These are phyloP conservation scores for Microsporum audouinii DNA, from an alignment of 2,329 filamentous ascomycete species.

Conservation along the genomic window DNA sequence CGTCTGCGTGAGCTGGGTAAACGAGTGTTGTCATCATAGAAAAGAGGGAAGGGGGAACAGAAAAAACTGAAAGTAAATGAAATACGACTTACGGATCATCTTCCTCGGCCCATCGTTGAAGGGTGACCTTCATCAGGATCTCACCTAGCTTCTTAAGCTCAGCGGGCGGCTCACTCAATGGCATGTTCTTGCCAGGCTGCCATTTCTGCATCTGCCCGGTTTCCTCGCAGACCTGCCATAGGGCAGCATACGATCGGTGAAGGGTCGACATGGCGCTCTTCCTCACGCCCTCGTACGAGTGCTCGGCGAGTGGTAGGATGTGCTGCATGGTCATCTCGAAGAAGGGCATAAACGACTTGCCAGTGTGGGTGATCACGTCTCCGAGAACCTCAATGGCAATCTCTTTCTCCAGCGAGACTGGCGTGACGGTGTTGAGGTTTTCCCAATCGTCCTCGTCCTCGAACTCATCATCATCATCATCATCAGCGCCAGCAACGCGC, in stretches of 20 bases:
- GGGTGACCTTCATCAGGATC: slow-evolving; percentile 71
- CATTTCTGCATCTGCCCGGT: slow-evolving; percentile 67
- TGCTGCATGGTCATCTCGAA: slow-evolving; percentile 80
- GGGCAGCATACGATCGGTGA: slow-evolving; percentile 84
- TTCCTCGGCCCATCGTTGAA: slow-evolving; percentile 80
- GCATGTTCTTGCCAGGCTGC: slow-evolving; percentile 74
- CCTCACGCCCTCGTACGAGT: slow-evolving; percentile 84
- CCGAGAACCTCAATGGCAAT: slow-evolving; percentile 91
- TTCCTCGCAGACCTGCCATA: slow-evolving; percentile 79
- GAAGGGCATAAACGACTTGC: slow-evolving; percentile 67
- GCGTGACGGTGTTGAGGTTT: slow-evolving; percentile 71
- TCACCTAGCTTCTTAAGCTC: slow-evolving; percentile 78
- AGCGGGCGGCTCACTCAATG: slow-evolving; percentile 57
- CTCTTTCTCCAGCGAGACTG: slow-evolving; percentile 90
- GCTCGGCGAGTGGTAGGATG: slow-evolving; percentile 69
- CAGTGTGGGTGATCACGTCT: slow-evolving; percentile 80
- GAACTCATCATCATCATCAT: slow-evolving; percentile 54
- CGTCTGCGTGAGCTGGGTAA: slow-evolving; percentile 99
- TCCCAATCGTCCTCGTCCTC: slow-evolving; percentile 78
- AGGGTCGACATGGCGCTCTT: slow-evolving; percentile 85
- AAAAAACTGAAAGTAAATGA: slow-evolving; percentile 15
- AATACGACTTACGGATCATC: slow-evolving; percentile 68
- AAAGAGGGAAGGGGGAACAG: slow-evolving; percentile 2
- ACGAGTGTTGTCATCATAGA: slow-evolving; percentile 80
- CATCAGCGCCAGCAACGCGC: slow-evolving; percentile 58